phyloP scores from a whole-genome alignment of 805 yeast genomes.

The Ascoidea tarda region DNA sequence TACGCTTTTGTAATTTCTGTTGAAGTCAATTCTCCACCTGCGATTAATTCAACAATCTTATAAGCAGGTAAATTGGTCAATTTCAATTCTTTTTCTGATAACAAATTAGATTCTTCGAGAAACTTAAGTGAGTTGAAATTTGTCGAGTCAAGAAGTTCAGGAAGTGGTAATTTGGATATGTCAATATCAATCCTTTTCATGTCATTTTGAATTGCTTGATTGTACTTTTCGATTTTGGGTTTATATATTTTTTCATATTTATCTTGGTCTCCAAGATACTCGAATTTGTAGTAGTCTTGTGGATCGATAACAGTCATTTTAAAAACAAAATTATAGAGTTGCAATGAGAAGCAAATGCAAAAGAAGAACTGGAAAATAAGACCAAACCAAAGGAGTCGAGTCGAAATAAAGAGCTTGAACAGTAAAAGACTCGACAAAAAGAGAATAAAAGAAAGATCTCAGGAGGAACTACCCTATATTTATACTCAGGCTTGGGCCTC shows the following conservation, averaged over 20 bases:
- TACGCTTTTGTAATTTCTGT: conserved; percentile 37
- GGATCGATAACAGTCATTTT: background rate
- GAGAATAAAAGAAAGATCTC: no score
- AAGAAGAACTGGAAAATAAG: no score
- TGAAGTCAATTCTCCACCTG: conserved; percentile 23
- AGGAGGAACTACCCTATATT: no score
- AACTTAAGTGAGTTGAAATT: background rate
- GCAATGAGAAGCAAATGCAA: no score
- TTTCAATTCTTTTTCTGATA: background rate
- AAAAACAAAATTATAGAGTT: no score
- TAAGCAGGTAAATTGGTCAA: background rate
- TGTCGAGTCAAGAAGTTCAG: background rate
- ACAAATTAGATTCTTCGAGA: background rate
- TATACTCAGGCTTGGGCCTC: no score
- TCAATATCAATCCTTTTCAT: background rate
- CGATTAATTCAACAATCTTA: no score
- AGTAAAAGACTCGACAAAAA: no score
- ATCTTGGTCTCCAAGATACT: background rate
- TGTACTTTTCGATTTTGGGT: background rate
- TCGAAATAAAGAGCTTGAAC: no score
- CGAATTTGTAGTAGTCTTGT: background rate
- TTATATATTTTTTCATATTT: no score
- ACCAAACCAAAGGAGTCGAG: no score
- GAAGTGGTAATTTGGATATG: background rate
- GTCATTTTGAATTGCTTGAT: background rate